These are phyloP conservation scores for Sarocladium brachiariae DNA, from an alignment of 2,329 filamentous ascomycete genomes.

Conservation along the genomic window DNA sequence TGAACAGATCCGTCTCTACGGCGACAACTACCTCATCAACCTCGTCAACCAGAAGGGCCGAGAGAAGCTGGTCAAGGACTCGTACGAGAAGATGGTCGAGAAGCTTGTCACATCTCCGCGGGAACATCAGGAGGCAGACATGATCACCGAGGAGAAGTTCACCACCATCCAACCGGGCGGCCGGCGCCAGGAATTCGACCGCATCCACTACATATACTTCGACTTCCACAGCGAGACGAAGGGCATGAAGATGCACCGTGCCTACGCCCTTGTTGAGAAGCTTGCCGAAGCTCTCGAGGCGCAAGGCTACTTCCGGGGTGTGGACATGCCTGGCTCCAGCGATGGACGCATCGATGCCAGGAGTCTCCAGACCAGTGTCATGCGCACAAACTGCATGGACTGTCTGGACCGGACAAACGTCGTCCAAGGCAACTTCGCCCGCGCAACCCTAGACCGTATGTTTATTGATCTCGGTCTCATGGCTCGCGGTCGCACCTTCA, in stretches of 20 bases:
- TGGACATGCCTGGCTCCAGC: constrained; percentile 69
- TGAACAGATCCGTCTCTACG: constrained; percentile 88
- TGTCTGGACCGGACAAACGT: constrained; percentile 97
- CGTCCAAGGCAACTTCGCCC: constrained; percentile 92
- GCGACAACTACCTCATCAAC: constrained; percentile 96
- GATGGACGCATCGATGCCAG: constrained; percentile 72
- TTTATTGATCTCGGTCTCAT: constrained; percentile 79
- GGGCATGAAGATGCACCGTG: constrained; percentile 86
- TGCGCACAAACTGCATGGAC: constrained; percentile 99
- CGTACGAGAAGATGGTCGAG: constrained; percentile 86
- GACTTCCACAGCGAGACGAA: constrained; percentile 98
- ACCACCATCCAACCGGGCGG: constrained; percentile 63
- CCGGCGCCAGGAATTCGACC: constrained; percentile 61
- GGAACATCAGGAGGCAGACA: constrained; percentile 60
- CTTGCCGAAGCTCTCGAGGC: constrained; percentile 67
- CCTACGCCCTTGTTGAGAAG: constrained; percentile 77
- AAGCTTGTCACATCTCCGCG: constrained; percentile 63
- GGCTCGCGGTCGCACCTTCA: constrained; percentile 66
- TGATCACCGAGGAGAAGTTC: constrained; percentile 70
- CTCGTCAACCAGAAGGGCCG: constrained; percentile 94
- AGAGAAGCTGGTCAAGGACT: constrained; percentile 81
- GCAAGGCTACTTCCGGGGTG: constrained; percentile 88
- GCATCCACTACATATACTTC: constrained; percentile 94
- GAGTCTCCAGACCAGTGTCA: constrained; percentile 77
- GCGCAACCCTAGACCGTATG: constrained; percentile 83